phyloP scores from a whole-genome alignment of 768 basidiomycete species.

The Podaxis sp. region DNA sequence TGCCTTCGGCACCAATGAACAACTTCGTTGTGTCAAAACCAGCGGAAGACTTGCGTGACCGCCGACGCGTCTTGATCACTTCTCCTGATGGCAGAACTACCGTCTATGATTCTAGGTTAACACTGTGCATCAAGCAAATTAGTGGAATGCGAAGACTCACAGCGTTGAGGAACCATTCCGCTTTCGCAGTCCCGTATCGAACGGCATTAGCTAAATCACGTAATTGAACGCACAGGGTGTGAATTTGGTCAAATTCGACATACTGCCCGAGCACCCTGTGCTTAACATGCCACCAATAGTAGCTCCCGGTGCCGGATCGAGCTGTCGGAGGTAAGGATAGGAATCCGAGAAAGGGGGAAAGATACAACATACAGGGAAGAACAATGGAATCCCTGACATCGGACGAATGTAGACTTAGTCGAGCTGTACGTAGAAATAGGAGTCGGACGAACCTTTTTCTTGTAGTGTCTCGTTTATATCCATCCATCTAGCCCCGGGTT shows the following conservation, averaged over 20 bases:
- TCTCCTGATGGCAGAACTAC: slow-evolving; percentile 87
- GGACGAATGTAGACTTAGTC: not conserved
- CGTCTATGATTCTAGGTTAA: slow-evolving; percentile 48
- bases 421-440: not conserved
- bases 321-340: slow-evolving; percentile 33
- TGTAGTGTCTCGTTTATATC: slow-evolving; percentile 67
- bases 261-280: slow-evolving; percentile 85
- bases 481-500: slow-evolving; percentile 71
- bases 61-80: slow-evolving; percentile 83
- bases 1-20: slow-evolving; percentile 80
- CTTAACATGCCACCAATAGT: slow-evolving; percentile 87
- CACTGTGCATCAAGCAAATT: not conserved
- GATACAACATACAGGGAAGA: slow-evolving; percentile 65
- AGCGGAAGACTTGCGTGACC: slow-evolving; percentile 81
- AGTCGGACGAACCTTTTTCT: slow-evolving; percentile 44
- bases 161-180: slow-evolving; percentile 86
- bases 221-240: not conserved
- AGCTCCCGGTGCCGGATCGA: slow-evolving; percentile 76
- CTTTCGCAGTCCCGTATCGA: slow-evolving; percentile 85
- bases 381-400: slow-evolving; percentile 62
- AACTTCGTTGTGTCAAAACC: slow-evolving; percentile 85
- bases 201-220: slow-evolving; percentile 64
- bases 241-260: slow-evolving; percentile 12
- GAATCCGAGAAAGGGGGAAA: not conserved
- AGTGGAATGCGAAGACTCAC: slow-evolving; percentile 32